phyloP scores from a whole-genome alignment of 345 rosid species.

The Salix purpurea region DNA sequence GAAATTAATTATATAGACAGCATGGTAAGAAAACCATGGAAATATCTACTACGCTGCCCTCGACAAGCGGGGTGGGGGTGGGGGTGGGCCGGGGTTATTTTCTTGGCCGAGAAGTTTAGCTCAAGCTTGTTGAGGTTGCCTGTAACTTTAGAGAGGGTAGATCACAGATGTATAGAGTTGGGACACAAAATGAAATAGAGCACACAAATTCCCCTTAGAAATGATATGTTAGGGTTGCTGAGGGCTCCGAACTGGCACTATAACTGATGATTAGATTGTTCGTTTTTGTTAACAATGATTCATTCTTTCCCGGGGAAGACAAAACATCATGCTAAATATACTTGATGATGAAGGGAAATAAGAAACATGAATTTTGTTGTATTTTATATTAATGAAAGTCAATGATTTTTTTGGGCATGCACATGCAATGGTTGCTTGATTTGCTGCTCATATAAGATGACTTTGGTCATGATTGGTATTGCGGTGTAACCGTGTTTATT shows the following conservation, averaged over 20 bases:
- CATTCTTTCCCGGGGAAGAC: conserved; percentile 18
- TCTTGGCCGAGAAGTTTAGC: background rate
- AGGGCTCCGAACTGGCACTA: conserved; percentile 7
- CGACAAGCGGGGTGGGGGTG: background rate
- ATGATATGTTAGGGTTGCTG: background rate
- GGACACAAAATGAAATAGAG: conserved; percentile 5
- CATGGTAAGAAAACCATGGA: conserved; percentile 3
- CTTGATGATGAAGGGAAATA: conserved; percentile 10
- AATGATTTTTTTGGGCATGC: background rate
- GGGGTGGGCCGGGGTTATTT: background rate
- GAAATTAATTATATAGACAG: conserved; percentile 5
- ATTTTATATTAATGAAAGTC: background rate
- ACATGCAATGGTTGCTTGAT: background rate
- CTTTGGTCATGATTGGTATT: no score
- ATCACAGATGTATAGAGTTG: conserved; percentile 18
- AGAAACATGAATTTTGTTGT: conserved; percentile 10
- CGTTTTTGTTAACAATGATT: conserved; percentile 2
- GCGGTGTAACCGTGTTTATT: no score
- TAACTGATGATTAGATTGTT: conserved; percentile 10
- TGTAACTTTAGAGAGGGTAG: conserved; percentile 22
- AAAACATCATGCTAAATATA: background rate
- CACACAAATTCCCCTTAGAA: conserved; percentile 1
- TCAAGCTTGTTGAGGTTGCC: conserved; percentile 1
- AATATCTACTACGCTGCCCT: conserved; percentile 2
- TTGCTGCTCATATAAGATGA: background rate